A percentile compares a stretch with the other conserved stretches of the same genome.
Conservation (phyloP, 179 eudicot species). For the Silene vulgaris region DNA sequence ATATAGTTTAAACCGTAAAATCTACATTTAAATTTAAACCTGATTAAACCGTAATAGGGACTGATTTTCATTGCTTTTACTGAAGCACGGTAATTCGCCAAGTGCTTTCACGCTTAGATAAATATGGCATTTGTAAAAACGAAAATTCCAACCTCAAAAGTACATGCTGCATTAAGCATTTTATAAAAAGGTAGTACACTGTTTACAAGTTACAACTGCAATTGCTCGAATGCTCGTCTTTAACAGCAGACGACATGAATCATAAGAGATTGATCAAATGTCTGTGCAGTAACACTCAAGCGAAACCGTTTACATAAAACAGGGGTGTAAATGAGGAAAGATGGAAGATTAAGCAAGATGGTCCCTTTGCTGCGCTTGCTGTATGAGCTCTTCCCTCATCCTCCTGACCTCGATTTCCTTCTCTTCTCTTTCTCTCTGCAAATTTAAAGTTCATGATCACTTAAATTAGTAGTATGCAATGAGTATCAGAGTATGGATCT, state of each 20-base stretch:
- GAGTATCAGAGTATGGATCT: not conserved
- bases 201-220: slow-evolving; percentile 12
- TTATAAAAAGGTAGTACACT: slow-evolving; percentile 14
- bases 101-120: not conserved
- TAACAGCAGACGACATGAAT: slow-evolving; percentile 19
- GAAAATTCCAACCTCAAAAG: not conserved
- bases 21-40: too few species aligned
- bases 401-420: slow-evolving; percentile 17
- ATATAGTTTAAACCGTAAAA: too few species aligned
- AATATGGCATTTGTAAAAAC: not conserved
- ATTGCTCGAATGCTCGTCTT: slow-evolving; percentile 19
- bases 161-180: slow-evolving; percentile 10
- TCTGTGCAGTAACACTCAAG: slow-evolving; percentile 21
- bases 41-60: too few species aligned
- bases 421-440: slow-evolving; percentile 74
- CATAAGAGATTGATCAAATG: slow-evolving; percentile 23
- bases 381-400: slow-evolving; percentile 28
- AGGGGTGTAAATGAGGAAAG: slow-evolving; percentile 12
- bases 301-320: slow-evolving; percentile 19
- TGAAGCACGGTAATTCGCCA: not conserved
- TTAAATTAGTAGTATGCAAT: not conserved
- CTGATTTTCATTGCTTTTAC: too few species aligned
- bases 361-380: slow-evolving; percentile 45
- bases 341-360: slow-evolving; percentile 41
- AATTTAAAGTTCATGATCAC: slow-evolving; percentile 5